Evolutionary conservation across 2,329 filamentous ascomycete genomes (phyloP), one percentile per base, ranked within the genome.

Genomic region (Fusarium bulbicola): DNA sequence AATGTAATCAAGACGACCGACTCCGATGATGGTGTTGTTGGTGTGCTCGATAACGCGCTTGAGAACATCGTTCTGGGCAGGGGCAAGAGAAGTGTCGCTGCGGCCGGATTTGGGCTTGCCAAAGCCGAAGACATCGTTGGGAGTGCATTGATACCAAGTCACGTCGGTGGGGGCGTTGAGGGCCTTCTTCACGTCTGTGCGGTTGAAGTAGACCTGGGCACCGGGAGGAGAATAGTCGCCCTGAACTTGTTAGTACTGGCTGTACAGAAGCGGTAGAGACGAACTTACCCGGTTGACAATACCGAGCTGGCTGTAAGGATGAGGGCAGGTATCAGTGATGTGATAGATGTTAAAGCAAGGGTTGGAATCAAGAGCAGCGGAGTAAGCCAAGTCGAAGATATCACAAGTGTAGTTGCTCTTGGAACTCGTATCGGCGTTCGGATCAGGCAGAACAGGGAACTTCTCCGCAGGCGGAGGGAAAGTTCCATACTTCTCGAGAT

Each of bases 321-420:
- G 73, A 1, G 93, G 93, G 79, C 93, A 96, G 18, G 90, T 92
- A 8, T 89, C 90, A 6, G 89, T 89, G 20, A 95, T 88, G 57
- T 92, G 89, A 82, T 95, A 96, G 16, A 93, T 84, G 79, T 94
- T 90, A 82, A 92, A 97, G 84, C 94, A 96, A 0, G 93, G 93
- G 82, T 96, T 96, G 39, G 89, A 81, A 3, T 83, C 77, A 9
- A 84, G 70, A 13, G 87, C 86, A 36, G 89, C 91, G 1, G 84
- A 73, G 74, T 83, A 84, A 36, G 93, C 87, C 28, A 87, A 83
- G 64, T 86, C 80, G 75, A 87, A 92, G 26, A 93, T 76, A 56
- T 85, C 84, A 79, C 93, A 95, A 8, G 84, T 86, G 0, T 82
- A 77, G 1, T 82, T 82, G 40, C 76, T 76, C 1, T 70, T 65